phyloP scores from a whole-genome alignment of 2,329 filamentous ascomycete species.

The Paecilomyces dactylethromorphus region DNA sequence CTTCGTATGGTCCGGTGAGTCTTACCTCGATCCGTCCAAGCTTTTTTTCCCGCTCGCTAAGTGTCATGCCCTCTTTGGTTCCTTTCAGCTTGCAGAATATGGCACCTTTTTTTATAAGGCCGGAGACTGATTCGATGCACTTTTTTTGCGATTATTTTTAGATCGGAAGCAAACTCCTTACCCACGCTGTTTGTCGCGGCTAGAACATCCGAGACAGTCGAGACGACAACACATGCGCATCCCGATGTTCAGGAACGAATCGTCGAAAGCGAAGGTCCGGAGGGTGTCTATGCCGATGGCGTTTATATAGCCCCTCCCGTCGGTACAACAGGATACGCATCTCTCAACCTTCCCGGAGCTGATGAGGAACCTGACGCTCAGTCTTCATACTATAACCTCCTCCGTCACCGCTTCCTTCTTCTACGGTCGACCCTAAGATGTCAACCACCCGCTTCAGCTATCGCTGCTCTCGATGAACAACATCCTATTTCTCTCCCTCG shows the following conservation, averaged over 20 bases:
- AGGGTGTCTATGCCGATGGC: constrained; percentile 69
- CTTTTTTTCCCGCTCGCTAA: constrained; percentile 5
- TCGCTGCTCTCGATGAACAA: constrained; percentile 48
- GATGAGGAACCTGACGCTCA: constrained; percentile 45
- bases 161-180: constrained; percentile 67
- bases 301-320: constrained; percentile 63
- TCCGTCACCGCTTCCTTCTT: constrained; percentile 58
- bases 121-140: constrained; percentile 3
- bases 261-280: constrained; percentile 39
- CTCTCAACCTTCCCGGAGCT: constrained; percentile 11
- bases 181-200: constrained; percentile 65
- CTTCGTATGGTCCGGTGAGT: constrained; percentile 64
- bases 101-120: not conserved
- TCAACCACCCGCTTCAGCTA: constrained; percentile 46
- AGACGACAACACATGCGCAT: not conserved
- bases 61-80: constrained; percentile 1
- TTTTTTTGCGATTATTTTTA: constrained; percentile 31
- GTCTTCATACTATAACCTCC: constrained; percentile 60
- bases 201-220: constrained; percentile 33
- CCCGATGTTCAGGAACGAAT: constrained; percentile 16
- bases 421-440: constrained; percentile 58
- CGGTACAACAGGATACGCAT: constrained; percentile 15
- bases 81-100: constrained; percentile 1
- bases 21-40: constrained; percentile 7
- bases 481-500: constrained; percentile 48